Base-by-base conservation (phyloP, 441 rosid genomes). In the Raphanus hybrid region DNA sequence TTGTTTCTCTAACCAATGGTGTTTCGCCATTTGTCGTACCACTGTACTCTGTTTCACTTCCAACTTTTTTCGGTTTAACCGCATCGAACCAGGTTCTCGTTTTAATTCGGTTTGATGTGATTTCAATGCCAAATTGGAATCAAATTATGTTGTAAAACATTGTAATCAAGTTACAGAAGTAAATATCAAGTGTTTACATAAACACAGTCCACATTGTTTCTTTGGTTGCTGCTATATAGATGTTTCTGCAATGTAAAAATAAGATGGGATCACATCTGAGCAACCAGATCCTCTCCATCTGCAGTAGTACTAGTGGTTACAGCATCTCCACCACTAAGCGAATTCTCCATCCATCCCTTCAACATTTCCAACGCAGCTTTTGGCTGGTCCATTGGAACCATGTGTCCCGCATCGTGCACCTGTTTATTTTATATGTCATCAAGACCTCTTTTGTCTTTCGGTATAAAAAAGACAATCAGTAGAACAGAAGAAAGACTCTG, bases 311-410 rank as follows among this genome's bases (percentile, higher is more conserved):
- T 77, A 58, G 57, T 26, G 6, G 29, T 71, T 3, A 59, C n/a
- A 23, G 14, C 39, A 74, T 37, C 76, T 70, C 11, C 60, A 0
- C 71, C 78, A 3, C 85, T 64, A 43, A 92, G 82, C 23, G 88
- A 63, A 58, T 90, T 92, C 58, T 77, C 69, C 67, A 86, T 96
- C 99, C 98, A 96, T 70, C 91, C 84, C 84, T 65, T 91, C 83
- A 96, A 86, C 99, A 96, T 96, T 84, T 85, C 89, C 59, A 93
- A 70, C 20, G 99, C 76, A 70, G 90, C 99, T 87, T 90, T 90
- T 0, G 99, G 98, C 79, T 96, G 99, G 86, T 96, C 99, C 99
- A 96, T 96, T 0, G 99, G 99, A 77, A 93, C 97, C 99, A 96
- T 93, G 84, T 96, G 99, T 80, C 98, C 97, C 0, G 98, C 97